Base-by-base conservation (phyloP, 805 yeast species). In the Zygosaccharomyces pseudorouxii region DNA sequence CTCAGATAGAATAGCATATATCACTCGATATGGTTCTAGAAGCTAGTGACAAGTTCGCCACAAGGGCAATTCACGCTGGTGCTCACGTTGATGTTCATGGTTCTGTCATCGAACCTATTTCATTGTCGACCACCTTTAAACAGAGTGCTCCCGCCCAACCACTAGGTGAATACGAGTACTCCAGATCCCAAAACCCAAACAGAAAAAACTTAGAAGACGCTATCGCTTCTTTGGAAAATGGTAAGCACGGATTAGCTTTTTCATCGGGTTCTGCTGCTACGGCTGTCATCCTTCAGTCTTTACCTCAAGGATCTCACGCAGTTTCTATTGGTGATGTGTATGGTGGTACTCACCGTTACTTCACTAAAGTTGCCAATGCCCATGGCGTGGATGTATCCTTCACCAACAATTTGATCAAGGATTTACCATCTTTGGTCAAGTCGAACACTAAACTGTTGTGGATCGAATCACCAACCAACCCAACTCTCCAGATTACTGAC, bases 271-370 rank as follows among this genome's bases (percentile, higher is more conserved):
- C 89, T 44, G 95, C 95, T 43, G 76, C 88, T 52, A 86, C 95
- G 38, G 87, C 93, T 22, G 76, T 82, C 57, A 74, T 87, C 38
- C 71, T 86, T 60, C 95, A 87, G 69, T 76, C 85, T 28, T 72
- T 88, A 59, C 82, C 86, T 38, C 77, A 79, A 54, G 84, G 83
- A 42, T 74, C 86, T 37, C 93, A 88, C 63, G 84, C 85, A 37
- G 74, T 87, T 43, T 81, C 89, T 41, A 81, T 86, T 60, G 89
- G 86, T 58, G 96, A 87, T 61, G 95, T 87, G 41, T 87, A 87
- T 69, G 96, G 96, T 53, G 96, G 96, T 59, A 87, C 95, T 49
- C 93, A 87, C 73, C 77, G 96, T 69, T 87, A 88, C 70, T 87
- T 87, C 76, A 83, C 95, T 64, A 78, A 84, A 66, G 95, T 87